A percentile compares a stretch with the other conserved stretches of the same genome.
Conservation (phyloP, 2,329 filamentous ascomycete genomes). For the Scytalidium sp. region DNA sequence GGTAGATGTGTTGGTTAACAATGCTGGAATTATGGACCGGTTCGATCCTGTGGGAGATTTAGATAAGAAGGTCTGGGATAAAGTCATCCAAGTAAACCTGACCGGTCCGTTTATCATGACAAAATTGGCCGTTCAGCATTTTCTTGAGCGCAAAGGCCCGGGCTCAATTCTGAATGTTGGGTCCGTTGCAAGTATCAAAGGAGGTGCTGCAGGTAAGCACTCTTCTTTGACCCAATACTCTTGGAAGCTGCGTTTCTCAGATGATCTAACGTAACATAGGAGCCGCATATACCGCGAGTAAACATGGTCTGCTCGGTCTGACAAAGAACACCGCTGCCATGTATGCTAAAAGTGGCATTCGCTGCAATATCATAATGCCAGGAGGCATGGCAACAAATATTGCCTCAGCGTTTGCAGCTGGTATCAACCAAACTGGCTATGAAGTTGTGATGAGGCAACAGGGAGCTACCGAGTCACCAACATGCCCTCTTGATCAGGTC, state of each 20-base stretch:
- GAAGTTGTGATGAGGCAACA: too few relatives aligned
- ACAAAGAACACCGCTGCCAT: conserved; percentile 36
- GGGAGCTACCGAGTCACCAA: too few relatives aligned
- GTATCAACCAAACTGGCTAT: too few relatives aligned
- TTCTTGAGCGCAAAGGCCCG: conserved; percentile 42
- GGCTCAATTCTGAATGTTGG: conserved; percentile 36
- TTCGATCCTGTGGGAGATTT: conserved; percentile 13
- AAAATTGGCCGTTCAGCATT: conserved; percentile 31
- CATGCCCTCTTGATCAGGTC: too few relatives aligned
- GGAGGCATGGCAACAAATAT: conserved; percentile 54
- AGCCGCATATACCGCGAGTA: conserved; percentile 30
- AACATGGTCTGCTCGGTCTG: conserved; percentile 40
- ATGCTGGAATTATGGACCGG: conserved; percentile 36
- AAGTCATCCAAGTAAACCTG: conserved; percentile 30
- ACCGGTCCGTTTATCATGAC: conserved; percentile 34
- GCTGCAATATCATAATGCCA: conserved; percentile 31
- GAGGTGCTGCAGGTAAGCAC: conserved; percentile 16
- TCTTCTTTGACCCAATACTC: too few relatives aligned
- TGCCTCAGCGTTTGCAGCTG: neutral
- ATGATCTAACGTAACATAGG: too few relatives aligned
- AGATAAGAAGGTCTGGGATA: conserved; percentile 29
- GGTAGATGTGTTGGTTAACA: conserved; percentile 52
- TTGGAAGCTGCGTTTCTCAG: too few relatives aligned
- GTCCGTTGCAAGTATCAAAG: conserved; percentile 44
- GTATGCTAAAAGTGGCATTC: conserved; percentile 28